A percentile compares a stretch with the other conserved stretches of the same genome.
Conservation (phyloP, 176 grass and related monocot species). For the Secale cereale region DNA sequence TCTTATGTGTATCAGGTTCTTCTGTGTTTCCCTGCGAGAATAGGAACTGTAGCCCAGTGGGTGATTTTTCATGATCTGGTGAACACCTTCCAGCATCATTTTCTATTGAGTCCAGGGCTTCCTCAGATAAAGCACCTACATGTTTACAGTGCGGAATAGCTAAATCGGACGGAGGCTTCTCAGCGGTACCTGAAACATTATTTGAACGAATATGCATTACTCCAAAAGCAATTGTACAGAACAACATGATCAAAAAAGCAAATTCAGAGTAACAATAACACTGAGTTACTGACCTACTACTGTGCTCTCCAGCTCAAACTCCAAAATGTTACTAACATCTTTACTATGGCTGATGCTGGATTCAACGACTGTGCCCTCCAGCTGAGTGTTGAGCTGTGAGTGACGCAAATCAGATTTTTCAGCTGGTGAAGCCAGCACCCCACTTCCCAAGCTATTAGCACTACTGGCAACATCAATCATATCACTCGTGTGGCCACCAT, state of each 20-base stretch:
- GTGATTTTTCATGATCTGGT: conserved; percentile 12
- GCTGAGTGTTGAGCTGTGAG: conserved; percentile 9
- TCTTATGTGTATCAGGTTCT: background rate
- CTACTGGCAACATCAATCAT: background rate
- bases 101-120: background rate
- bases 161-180: background rate
- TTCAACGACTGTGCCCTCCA: background rate
- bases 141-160: background rate
- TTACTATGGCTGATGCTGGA: background rate
- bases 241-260: background rate
- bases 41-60: conserved; percentile 15
- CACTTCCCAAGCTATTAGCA: background rate
- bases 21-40: conserved; percentile 2
- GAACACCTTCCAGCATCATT: conserved; percentile 27
- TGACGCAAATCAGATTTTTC: conserved; percentile 21
- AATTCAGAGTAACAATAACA: background rate
- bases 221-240: conserved; percentile 1
- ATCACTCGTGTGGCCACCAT: background rate
- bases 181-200: conserved; percentile 7
- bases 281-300: conserved; percentile 1
- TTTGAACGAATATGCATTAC: background rate
- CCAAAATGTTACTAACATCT: background rate
- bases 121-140: conserved; percentile 5
- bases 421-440: background rate
- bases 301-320: background rate